Evolutionary conservation across 2,329 filamentous ascomycete genomes (phyloP), one percentile per base, ranked within the genome.

Genomic region (Dactylellina leptospora): DNA sequence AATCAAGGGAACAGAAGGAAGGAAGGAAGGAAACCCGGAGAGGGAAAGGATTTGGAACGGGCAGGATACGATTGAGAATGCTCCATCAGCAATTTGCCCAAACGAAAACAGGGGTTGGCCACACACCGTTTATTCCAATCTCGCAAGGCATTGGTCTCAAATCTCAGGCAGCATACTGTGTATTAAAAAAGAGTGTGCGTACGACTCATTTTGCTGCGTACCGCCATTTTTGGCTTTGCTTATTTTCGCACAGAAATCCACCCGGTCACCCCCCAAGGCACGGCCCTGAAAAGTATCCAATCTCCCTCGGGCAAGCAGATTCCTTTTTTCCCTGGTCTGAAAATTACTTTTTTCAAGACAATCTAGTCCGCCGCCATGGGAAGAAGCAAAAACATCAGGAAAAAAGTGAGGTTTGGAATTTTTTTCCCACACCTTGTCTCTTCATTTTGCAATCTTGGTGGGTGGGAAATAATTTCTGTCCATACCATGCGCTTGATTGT

Each of bases 161-260:
- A 45, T 59, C 63, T 63, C 63, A 69, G 54, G 63, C 63, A 69
- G 66, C 50, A 71, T 58, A 33, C 40, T 36, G 42, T 18, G 45
- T n/a, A 23, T 45, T 33, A 45, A 55, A 38, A 61, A 53, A 38
- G 38, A 48, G 59, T 55, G 66, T 71, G 58, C 60, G 56, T 71
- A 63, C 66, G 66, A 71, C 66, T 71, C 66, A 71, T 71, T 62
- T 27, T 59, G 48, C 22, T 71, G 58, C 55, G 64, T 56, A 62
- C 48, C 48, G 40, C 20, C 62, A 61, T 56, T 45, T 30, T 3
- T 40, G 18, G 25, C 13, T 38, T 71, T 71, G 66, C 66, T 71
- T 71, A 62, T 71, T 71, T n/a, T 25, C 18, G 20, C 8, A n/a
- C 16, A 20, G 16, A 40, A 36, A 62, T 45, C 59, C 59, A 62